Conservation (phyloP, 441 rosid genomes). For the Sinapis alba region DNA sequence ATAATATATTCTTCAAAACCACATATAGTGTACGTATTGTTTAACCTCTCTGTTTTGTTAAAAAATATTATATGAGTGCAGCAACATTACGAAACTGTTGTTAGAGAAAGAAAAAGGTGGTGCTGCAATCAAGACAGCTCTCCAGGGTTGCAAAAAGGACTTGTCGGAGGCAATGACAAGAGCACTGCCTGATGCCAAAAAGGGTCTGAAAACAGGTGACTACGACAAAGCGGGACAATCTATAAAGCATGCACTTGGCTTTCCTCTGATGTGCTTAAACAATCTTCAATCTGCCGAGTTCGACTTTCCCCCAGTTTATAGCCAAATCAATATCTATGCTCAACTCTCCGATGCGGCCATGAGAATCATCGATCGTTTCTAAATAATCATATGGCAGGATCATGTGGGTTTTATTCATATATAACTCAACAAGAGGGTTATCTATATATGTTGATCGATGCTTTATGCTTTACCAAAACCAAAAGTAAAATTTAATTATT, state of each 20-base stretch:
- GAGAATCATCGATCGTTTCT: conserved; percentile 31
- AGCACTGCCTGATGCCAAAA: conserved; percentile 3
- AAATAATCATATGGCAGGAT: not conserved
- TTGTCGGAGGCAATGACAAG: not conserved
- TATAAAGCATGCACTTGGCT: not conserved
- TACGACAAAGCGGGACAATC: not conserved
- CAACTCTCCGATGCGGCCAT: conserved; percentile 24
- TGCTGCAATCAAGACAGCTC: not conserved
- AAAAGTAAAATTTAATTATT: not conserved
- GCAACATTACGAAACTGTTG: not conserved
- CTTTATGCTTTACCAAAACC: not conserved
- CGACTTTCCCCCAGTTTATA: not conserved
- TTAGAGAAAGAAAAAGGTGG: not conserved
- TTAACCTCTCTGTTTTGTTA: not conserved
- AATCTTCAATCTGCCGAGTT: not conserved
- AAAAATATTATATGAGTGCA: not conserved
- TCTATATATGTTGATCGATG: not conserved
- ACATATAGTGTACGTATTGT: not conserved
- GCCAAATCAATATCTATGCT: not conserved
- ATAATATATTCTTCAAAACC: not conserved
- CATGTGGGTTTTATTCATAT: not conserved
- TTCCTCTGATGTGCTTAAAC: not conserved
- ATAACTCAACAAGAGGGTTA: not conserved
- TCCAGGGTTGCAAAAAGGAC: not conserved
- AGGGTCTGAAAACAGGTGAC: not conserved